Base-by-base conservation (phyloP, 208 protist genomes). In the Kentomonas sorsogonicus region DNA sequence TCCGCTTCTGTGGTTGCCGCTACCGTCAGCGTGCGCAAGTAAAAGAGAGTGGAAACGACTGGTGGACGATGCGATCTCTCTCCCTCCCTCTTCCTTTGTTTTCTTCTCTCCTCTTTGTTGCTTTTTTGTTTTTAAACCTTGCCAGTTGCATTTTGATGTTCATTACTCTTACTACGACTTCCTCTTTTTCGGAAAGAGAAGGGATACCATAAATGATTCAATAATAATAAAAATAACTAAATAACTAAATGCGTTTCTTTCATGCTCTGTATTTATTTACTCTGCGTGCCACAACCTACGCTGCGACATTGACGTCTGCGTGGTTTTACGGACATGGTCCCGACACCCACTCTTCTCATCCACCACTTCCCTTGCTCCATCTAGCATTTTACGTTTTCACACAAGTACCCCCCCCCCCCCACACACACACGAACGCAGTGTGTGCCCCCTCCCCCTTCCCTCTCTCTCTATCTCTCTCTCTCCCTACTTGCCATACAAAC, bases 151-250 rank as follows among this genome's bases (percentile, higher is more conserved):
- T n/a, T n/a, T n/a, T n/a, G n/a, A n/a, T n/a, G n/a, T n/a, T n/a
- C n/a, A n/a, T n/a, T n/a, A n/a, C n/a, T n/a, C n/a, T n/a, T n/a
- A n/a, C n/a, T n/a, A n/a, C n/a, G 7, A 7, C 10, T 15, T 16
- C 34, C 34, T 7, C 34, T 39, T 39, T 39, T n/a, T n/a, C n/a
- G n/a, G n/a, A n/a, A n/a, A n/a, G n/a, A n/a, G n/a, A n/a, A n/a
- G 46, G 34, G 36, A n/a, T 40, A 40, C 9, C 15, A 15, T 40
- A 16, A 20, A 46, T 58, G n/a, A 58, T 58, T 45, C 18, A 61
- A 65, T 34, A 48, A 34, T 39, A 60, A 60, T 16, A 53, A 47
- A 46, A 62, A 62, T 30, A 54, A 53, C 7, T 33, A 58, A 67
- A 66, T 10, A 33, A 38, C 58, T 5, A 31, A 52, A 6, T 47